Base-by-base conservation (phyloP, 1,284 basidiomycete genomes). In the Chiua sp. region DNA sequence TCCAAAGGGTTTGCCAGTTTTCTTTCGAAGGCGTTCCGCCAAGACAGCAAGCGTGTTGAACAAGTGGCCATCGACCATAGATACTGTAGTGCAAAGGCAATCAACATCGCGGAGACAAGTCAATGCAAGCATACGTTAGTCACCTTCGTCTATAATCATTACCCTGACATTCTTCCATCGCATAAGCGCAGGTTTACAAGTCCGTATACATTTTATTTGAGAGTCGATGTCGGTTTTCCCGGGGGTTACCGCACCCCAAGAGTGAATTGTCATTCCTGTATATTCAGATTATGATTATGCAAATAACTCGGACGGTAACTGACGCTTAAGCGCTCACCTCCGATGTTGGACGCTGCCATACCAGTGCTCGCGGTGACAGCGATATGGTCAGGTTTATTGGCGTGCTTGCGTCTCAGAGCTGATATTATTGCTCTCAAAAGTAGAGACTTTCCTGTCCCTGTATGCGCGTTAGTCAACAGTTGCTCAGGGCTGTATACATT, bases 131-230 rank as follows among this genome's bases (percentile, higher is more conserved):
- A 35, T 39, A 42, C 1, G 39, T 15, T 12, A 55, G 64, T 63
- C 59, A 91, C 92, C 82, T 79, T 96, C 93, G 70, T 96, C 94
- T 46, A 96, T 87, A 64, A 96, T 85, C 56, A 96, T 81, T 0
- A 92, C 87, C 69, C 89, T 86, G 0, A 85, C 84, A 32, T 83
- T 78, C 60, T 79, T 75, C 90, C 90, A 92, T 52, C 88, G 79
- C 39, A 80, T 76, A 39, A 78, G 71, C 2, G 86, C 84, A 65
- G 85, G 87, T 64, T 79, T 82, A 66, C 87, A 88, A 68, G 82
- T 85, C 64, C 68, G 69, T 65, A 78, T 75, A 48, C 72, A 78
- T 54, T 74, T 80, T 59, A 94, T 80, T 67, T 87, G 87, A 20
- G 68, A 77, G 20, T 83, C 80, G 5, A 94, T 77, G 15, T 82